phyloP scores from a whole-genome alignment of 805 yeast species.

The Spathaspora passalidarum region DNA sequence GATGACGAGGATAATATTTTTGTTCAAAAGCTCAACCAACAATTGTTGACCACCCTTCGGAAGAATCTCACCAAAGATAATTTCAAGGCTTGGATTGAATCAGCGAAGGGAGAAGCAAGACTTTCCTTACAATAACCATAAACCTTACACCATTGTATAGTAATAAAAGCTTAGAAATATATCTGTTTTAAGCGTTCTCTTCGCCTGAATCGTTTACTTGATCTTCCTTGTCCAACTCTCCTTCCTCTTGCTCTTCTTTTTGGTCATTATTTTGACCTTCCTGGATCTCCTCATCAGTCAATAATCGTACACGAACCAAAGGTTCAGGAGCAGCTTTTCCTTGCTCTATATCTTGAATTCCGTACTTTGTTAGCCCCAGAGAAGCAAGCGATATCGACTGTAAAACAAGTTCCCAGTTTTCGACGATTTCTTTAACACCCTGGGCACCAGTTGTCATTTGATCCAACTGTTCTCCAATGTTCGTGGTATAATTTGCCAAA shows the following conservation, averaged over 20 bases:
- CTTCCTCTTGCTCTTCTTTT: background rate
- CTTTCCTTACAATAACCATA: slow-evolving; percentile 10
- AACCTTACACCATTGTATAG: background rate
- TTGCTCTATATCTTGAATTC: slow-evolving; percentile 33
- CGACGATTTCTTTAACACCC: slow-evolving; percentile 54
- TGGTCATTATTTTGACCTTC: slow-evolving; percentile 5
- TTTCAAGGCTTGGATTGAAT: slow-evolving; percentile 16
- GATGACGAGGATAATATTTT: slow-evolving; percentile 6
- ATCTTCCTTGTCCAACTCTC: slow-evolving; percentile 4
- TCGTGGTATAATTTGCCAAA: slow-evolving; percentile 46
- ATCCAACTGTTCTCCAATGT: slow-evolving; percentile 46
- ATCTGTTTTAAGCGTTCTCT: background rate
- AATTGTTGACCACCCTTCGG: background rate
- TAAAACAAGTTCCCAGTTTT: slow-evolving; percentile 64
- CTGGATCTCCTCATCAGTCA: slow-evolving; percentile 28
- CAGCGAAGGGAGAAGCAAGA: slow-evolving; percentile 19
- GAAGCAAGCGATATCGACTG: slow-evolving; percentile 61
- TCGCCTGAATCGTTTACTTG: background rate
- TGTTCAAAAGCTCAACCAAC: slow-evolving; percentile 8
- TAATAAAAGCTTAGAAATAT: background rate
- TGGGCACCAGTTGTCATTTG: slow-evolving; percentile 56
- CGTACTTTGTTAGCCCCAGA: slow-evolving; percentile 44
- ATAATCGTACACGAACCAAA: slow-evolving; percentile 55
- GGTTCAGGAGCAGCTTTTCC: slow-evolving; percentile 57
- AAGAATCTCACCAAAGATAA: slow-evolving; percentile 4